Base-by-base conservation (phyloP, 2,329 filamentous ascomycete species). In the Metarhizium brunneum region DNA sequence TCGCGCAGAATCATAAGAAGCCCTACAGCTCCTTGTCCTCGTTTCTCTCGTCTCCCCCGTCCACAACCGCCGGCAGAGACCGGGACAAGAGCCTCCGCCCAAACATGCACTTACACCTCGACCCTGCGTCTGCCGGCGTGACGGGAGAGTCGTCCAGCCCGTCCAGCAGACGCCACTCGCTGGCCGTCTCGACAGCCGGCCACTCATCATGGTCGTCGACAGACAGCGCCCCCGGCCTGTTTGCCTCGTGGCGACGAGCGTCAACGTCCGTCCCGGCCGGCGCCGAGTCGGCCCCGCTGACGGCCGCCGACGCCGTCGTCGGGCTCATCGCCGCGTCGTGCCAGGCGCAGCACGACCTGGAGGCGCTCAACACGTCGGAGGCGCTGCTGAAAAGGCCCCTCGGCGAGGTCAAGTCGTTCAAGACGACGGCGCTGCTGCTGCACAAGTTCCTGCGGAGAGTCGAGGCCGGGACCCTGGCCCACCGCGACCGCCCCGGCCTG, bases 241-340 rank as follows among this genome's bases (percentile, higher is more conserved):
- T 35, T 1, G 25, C 32, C n/a, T 18, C 52, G 6, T 20, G 4
- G 20, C 53, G 53, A 13, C 54, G 47, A 42, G n/a, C 42, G n/a
- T 47, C 54, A 8, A 55, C 54, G 14, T 45, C 48, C 14, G 45
- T 42, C 13, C 55, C 45, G 38, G 14, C 40, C 25, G 54, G 54
- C n/a, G 30, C 55, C 50, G 55, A 59, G 40, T 54, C 53, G 18
- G 48, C 51, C 40, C 49, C 54, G 32, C 54, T 60, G 49, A 55
- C 57, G 10, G 54, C 57, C 14, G 54, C 38, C 29, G 45, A 49
- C 36, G 47, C 54, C 25, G 20, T 55, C 29, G 54, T 62, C 18
- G 61, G 61, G 20, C 57, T 62, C 52, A n/a, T 62, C 25, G 61
- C 61, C n/a, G 59, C 59, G 18, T 56, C 57, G 4, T 49, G 49